phyloP scores from a whole-genome alignment of 1,139 yeast genomes.

The Candida tetrigidarum region DNA sequence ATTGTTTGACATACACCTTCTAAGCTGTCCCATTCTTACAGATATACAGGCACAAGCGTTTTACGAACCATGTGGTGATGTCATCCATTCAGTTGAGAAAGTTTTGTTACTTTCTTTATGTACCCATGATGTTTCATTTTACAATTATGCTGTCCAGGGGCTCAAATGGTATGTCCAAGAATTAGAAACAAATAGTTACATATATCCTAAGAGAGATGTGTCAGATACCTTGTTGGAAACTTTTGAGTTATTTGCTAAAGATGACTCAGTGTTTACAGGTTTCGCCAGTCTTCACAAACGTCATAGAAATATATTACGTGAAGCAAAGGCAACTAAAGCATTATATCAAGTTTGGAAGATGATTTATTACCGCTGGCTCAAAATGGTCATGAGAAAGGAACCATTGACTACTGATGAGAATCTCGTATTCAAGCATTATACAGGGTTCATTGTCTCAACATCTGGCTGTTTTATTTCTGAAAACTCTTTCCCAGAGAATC shows the following conservation, averaged over 20 bases:
- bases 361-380: constrained; percentile 60
- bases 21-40: constrained; percentile 26
- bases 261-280: constrained; percentile 68
- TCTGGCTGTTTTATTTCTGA: constrained; percentile 56
- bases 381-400: constrained; percentile 28
- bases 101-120: constrained; percentile 53
- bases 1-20: constrained; percentile 24
- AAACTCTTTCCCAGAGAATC: constrained; percentile 27
- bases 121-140: constrained; percentile 61
- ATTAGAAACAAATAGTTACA: constrained; percentile 15
- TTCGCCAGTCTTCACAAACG: constrained; percentile 77
- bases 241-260: constrained; percentile 54
- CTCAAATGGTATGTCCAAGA: constrained; percentile 53
- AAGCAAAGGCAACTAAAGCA: constrained; percentile 63
- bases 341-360: constrained; percentile 64
- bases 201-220: constrained; percentile 13
- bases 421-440: constrained; percentile 57
- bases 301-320: constrained; percentile 56
- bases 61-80: constrained; percentile 23
- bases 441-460: constrained; percentile 64
- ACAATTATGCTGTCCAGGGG: constrained; percentile 53
- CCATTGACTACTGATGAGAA: constrained; percentile 32
- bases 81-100: constrained; percentile 43
- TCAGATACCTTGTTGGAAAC: constrained; percentile 44
- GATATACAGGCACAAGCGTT: constrained; percentile 17